These are phyloP conservation scores for Penicillium coffeae DNA, from an alignment of 495 filamentous ascomycete species.

Conservation along the genomic window DNA sequence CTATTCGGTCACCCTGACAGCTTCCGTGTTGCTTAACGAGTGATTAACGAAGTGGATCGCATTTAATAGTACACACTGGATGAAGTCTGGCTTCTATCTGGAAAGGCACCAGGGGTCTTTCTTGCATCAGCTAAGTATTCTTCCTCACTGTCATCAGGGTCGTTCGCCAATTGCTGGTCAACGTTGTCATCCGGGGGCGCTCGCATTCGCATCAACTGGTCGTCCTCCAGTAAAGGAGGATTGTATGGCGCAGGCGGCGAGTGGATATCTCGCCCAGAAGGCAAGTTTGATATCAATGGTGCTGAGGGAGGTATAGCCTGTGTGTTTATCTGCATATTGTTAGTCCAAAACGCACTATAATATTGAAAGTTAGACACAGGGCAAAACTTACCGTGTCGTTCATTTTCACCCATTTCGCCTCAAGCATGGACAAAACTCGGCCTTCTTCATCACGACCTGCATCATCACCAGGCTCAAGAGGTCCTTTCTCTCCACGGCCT, in stretches of 20 bases:
- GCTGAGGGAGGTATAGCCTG: constrained; percentile 69
- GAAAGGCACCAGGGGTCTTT: constrained; percentile 44
- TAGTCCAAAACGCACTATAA: constrained; percentile 3
- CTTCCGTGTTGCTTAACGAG: no score
- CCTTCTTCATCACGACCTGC: constrained; percentile 80
- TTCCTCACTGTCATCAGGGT: constrained; percentile 42
- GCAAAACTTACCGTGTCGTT: constrained; percentile 76
- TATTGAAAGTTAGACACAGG: background rate
- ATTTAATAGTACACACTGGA: constrained; percentile 41
- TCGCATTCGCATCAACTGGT: constrained; percentile 50
- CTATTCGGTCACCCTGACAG: no score
- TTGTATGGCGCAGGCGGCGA: constrained; percentile 54
- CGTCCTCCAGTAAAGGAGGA: constrained; percentile 53
- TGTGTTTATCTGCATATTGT: constrained; percentile 63
- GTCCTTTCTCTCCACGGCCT: constrained; percentile 51
- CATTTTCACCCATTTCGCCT: constrained; percentile 84
- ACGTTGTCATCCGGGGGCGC: constrained; percentile 36
- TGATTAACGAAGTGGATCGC: background rate
- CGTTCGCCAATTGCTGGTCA: constrained; percentile 29
- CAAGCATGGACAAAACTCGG: constrained; percentile 80
- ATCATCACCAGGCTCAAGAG: constrained; percentile 71
- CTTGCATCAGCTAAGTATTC: constrained; percentile 24
- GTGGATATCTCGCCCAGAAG: constrained; percentile 85
- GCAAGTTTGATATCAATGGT: constrained; percentile 69
- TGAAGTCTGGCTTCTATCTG: constrained; percentile 30